These are phyloP conservation scores for Daldinia vernicosa DNA, from an alignment of 495 filamentous ascomycete genomes.

Conservation along the genomic window DNA sequence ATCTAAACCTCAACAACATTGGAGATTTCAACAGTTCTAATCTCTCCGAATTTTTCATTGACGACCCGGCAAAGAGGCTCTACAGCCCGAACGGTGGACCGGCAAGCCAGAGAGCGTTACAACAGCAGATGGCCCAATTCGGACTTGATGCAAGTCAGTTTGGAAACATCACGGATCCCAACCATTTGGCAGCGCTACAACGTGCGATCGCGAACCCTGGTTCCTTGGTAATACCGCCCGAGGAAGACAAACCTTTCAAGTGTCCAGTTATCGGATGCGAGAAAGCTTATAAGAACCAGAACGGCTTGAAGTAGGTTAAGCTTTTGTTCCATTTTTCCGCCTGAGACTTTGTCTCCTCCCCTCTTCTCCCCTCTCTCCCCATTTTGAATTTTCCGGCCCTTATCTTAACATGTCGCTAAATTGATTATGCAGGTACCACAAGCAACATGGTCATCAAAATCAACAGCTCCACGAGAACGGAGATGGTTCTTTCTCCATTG, in stretches of 20 bases:
- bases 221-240: conserved; percentile 62
- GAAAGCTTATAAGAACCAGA: conserved; percentile 99
- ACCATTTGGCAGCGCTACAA: conserved; percentile 76
- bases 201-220: conserved; percentile 67
- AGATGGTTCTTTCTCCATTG: conserved; percentile 97
- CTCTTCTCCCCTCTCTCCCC: conserved; percentile 10
- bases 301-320: conserved; percentile 84
- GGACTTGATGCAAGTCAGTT: conserved; percentile 72
- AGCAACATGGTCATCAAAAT: conserved; percentile 90
- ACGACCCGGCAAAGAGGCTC: conserved; percentile 92
- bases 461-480: conserved; percentile 95
- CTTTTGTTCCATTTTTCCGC: conserved; percentile 8
- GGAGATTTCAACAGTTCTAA: conserved; percentile 48
- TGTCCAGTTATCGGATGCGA: conserved; percentile 99
- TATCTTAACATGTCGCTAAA: conserved; percentile 49
- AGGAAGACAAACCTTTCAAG: conserved; percentile 92
- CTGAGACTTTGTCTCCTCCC: conserved; percentile 9
- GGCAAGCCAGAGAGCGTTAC: conserved; percentile 65
- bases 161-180: conserved; percentile 77
- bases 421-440: conserved; percentile 66
- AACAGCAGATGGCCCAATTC: conserved; percentile 71
- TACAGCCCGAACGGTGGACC: conserved; percentile 85
- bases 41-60: conserved; percentile 71
- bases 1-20: conserved; percentile 62
- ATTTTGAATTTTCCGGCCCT: conserved; percentile 25